Evolutionary conservation across 768 basidiomycete species (phyloP), one percentile per base, ranked within the genome.

Genomic region (Tulasnella sp.): DNA sequence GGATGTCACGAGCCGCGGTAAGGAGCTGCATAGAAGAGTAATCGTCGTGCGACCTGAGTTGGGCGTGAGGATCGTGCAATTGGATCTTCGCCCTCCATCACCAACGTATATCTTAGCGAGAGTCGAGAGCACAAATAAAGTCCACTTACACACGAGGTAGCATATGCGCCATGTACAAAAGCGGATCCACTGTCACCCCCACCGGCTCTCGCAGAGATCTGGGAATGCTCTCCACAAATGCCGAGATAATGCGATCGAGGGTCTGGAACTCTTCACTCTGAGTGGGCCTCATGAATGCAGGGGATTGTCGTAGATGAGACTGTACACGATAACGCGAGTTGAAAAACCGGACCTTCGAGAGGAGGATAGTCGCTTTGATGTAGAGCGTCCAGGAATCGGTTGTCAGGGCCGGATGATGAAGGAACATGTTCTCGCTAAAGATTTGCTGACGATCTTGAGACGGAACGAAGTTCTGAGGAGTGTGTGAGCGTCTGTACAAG

Each of bases 321-420:
- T 47, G 67, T 35, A 35, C 59, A 26, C 73, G 64, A 36, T 66
- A 75, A 12, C 73, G 40, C 22, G 41, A 35, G 9, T 67, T 69
- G 69, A 59, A 64, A 11, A 71, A 12, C 41, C 59, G 34, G 39
- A 74, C 44, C 16, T 79, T 80, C 34, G 84, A 90, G 41, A 91
- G 82, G 63, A 92, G 75, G 71, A 90, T 86, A 7, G 84, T 83
- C 14, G 86, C 84, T 78, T 92, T 91, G 78, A 90, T 83, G 75
- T 89, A 90, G 19, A 92, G 76, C 9, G 85, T 84, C 76, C 91
- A 91, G 0, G 90, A 86, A 78, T 91, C 91, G 0, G 86, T 86
- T 75, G 87, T 85, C 14, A 84, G 82, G 41, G 85, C 85, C 16
- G 86, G 86, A 77, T 91, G 89, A 4, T 80, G 77, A 3, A 87